These are phyloP conservation scores for Nitzschia palea DNA, from an alignment of 108 stramenopile species.

Conservation along the genomic window DNA sequence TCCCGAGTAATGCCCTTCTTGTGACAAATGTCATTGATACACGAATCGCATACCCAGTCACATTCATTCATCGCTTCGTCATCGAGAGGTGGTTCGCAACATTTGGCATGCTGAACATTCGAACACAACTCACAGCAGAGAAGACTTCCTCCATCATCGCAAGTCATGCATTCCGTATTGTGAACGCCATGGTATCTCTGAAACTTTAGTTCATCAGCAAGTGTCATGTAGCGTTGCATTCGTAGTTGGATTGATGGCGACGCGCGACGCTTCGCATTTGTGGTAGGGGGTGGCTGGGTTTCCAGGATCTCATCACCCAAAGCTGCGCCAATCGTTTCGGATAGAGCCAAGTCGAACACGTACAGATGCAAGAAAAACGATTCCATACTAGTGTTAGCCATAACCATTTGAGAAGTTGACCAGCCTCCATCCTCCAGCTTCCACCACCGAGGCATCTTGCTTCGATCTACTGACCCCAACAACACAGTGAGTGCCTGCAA, in stretches of 20 bases:
- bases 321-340: slow-evolving; percentile 11
- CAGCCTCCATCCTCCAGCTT: slow-evolving; percentile 23
- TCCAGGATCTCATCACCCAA: too few relatives aligned
- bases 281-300: too few relatives aligned
- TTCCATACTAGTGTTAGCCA: slow-evolving; percentile 15
- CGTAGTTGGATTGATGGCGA: not conserved
- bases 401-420: slow-evolving; percentile 28
- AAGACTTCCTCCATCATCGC: slow-evolving; percentile 35
- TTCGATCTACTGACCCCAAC: slow-evolving; percentile 22
- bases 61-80: slow-evolving; percentile 1
- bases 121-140: slow-evolving; percentile 42
- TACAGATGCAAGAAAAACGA: slow-evolving; percentile 31
- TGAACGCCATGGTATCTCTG: slow-evolving; percentile 9
- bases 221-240: slow-evolving; percentile 15
- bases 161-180: slow-evolving; percentile 19
- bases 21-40: slow-evolving; percentile 26
- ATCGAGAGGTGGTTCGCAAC: slow-evolving; percentile 14
- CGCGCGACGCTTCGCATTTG: not conserved
- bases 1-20: not conserved
- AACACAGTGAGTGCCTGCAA: slow-evolving; percentile 31
- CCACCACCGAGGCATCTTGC: slow-evolving; percentile 43
- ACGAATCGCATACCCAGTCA: slow-evolving; percentile 31
- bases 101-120: slow-evolving; percentile 37
- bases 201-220: slow-evolving; percentile 11
- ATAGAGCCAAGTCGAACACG: slow-evolving; percentile 36